Base-by-base conservation (phyloP, 1,284 basidiomycete genomes). In the Papiliotrema flavescens region DNA sequence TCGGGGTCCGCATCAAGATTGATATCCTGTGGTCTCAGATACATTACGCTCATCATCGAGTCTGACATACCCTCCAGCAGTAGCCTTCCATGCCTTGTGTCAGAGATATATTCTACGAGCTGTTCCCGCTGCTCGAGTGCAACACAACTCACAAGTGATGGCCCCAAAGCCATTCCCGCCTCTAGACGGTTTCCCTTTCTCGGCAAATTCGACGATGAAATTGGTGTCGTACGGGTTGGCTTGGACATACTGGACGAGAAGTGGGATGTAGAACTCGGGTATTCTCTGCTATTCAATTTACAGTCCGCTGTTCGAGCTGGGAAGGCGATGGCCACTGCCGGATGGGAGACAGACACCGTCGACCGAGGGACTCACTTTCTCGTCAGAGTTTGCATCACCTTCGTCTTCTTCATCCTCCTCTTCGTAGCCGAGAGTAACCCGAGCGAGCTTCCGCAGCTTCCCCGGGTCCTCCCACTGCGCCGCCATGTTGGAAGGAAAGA, bases 121-220 rank as follows among this genome's bases (percentile, higher is more conserved):
- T 6, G 11, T 6, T 32, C 5, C 11, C 5, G 28, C 28, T 32
- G 28, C 41, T 8, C 34, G 24, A 43, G 41, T 14, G 7, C 24
- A 14, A 1, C 11, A 60, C 69, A 32, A 11, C 28, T 61, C 55
- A 73, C 73, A 75, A 19, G 70, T 73, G 3, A 68, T 57, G 0
- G 61, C 49, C 0, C 71, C 73, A 54, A 67, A 73, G 0, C 70
- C 71, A 49, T 65, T 67, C 2, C 70, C 73, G 2, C 67, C 67
- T 34, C 47, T 56, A 2, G 44, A 41, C 28, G 52, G 52, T 47
- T 50, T 55, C 9, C 40, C 49, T 3, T 55, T 47, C 19, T 63
- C 51, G 0, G 57, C 62, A 11, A 70, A 51, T 55, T 75, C 73
- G 20, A 71, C 47, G 20, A 72, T 61, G 46, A 73, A 73, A 53